These are phyloP conservation scores for Bipolaris cookei DNA, from an alignment of 2,329 filamentous ascomycete genomes.

Conservation along the genomic window DNA sequence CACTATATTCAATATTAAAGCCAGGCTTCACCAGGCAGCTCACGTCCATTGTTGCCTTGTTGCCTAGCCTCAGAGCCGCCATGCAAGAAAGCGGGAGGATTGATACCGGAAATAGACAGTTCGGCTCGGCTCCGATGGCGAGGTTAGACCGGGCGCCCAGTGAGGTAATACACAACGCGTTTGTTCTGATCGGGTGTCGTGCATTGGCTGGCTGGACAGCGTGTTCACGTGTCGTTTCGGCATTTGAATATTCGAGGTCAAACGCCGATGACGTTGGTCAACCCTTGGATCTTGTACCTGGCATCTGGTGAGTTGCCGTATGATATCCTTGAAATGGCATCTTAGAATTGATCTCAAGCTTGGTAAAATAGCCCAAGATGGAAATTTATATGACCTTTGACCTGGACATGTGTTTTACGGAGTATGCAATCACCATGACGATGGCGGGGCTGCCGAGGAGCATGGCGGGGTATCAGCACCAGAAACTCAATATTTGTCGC, in stretches of 20 bases:
- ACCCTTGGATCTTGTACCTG: neutral
- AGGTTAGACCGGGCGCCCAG: neutral
- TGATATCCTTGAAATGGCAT: neutral
- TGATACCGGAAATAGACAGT: neutral
- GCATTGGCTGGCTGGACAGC: neutral
- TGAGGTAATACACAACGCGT: neutral
- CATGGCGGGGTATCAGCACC: conserved; percentile 13
- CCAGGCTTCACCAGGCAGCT: conserved; percentile 4
- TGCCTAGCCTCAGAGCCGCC: conserved; percentile 1
- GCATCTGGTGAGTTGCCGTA: neutral
- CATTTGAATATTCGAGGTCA: conserved; percentile 15
- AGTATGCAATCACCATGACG: neutral
- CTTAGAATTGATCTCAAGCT: too few relatives aligned
- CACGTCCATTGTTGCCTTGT: conserved; percentile 7
- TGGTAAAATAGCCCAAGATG: neutral
- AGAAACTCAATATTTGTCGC: conserved; percentile 4
- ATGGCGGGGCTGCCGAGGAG: conserved; percentile 14
- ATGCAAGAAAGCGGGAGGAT: neutral
- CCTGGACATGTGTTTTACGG: neutral
- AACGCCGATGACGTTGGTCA: conserved; percentile 6
- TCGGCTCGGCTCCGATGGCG: neutral
- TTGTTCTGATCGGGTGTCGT: neutral
- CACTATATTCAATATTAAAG: too few relatives aligned
- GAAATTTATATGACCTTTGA: neutral
- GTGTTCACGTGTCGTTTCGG: conserved; percentile 20